Base-by-base conservation (phyloP, 371 early-diverging fungal genomes). In the Mucor circinelloides region DNA sequence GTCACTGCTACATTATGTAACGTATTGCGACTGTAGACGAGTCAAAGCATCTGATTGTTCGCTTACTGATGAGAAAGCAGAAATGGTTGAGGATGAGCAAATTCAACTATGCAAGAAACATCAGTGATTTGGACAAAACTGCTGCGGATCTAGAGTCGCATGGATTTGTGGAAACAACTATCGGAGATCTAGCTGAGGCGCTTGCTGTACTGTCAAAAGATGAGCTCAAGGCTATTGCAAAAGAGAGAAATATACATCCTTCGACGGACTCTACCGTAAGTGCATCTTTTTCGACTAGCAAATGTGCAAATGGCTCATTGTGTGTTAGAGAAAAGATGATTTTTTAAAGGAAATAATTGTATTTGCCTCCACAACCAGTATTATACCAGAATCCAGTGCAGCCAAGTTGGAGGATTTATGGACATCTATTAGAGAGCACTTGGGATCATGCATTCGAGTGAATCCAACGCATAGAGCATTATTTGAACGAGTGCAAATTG, bases 51-150 rank as follows among this genome's bases (percentile, higher is more conserved):
- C 63, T 91, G 8, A 85, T 87, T 70, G 88, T 89, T 15, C 83
- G 91, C 12, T 74, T 91, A 5, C 85, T 86, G 60, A 78, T 90
- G 75, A 82, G 91, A 46, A 91, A 87, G 28, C 85, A 78, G 28
- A 74, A 76, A 55, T 88, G 78, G 84, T 64, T 84, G 7, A 81
- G 81, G 38, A 68, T 74, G 6, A 71, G 66, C 28, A 83, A 77
- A 28, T 65, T 86, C 0, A 74, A 81, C 23, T 80, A 80, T 61
- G 19, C 67, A 13, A 63, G 44, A 2, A 48, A 79, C 57, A 60
- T 81, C 23, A 58, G 63, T 5, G 75, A 80, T 70, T 27, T 79
- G 6, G 38, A 76, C 28, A 19, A 19, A 19, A 67, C 83, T 2
- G 60, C 61, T 15, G n/a, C 48, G 3, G 54, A 30, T 1, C 59